Evolutionary conservation across 106 monocot species (phyloP).

Genomic region (Posidonia australis): DNA sequence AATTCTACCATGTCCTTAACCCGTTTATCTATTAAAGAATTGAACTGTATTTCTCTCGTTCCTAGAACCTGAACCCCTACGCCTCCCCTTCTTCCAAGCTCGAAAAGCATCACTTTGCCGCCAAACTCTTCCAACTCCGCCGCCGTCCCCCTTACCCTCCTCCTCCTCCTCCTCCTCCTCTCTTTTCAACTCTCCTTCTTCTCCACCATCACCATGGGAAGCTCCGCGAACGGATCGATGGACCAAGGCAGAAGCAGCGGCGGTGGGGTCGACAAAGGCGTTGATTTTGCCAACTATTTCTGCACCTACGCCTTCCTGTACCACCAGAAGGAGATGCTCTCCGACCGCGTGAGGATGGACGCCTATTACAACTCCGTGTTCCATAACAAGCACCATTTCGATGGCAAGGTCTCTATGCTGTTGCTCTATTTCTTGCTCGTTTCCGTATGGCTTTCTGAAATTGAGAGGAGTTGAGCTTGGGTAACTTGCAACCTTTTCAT

Average conservation of each 20-base stretch:
- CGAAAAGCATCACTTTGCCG: neutral
- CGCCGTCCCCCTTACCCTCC: neutral
- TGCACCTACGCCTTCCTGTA: conserved; percentile 91
- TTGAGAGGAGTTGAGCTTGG: too few relatives aligned
- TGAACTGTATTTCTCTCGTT: too few relatives aligned
- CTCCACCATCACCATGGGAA: conserved; percentile 8
- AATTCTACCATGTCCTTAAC: too few relatives aligned
- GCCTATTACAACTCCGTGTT: conserved; percentile 83
- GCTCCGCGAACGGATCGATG: conserved; percentile 5
- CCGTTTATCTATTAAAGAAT: too few relatives aligned
- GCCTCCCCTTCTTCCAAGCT: too few relatives aligned
- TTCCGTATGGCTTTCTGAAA: neutral
- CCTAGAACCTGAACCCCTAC: too few relatives aligned
- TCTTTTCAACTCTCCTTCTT: neutral
- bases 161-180: neutral
- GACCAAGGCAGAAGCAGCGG: neutral
- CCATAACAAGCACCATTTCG: conserved; percentile 73
- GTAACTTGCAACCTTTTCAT: too few relatives aligned
- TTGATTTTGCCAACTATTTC: conserved; percentile 97
- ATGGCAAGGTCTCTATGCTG: conserved; percentile 39
- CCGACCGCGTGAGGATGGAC: conserved; percentile 92
- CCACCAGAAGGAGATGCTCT: conserved; percentile 99
- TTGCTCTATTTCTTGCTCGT: neutral
- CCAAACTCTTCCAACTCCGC: neutral
- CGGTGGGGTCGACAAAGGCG: conserved; percentile 61